A percentile compares a stretch with the other conserved stretches of the same genome.
Conservation (phyloP, 208 protist genomes). For the Trypanosoma congolense region DNA sequence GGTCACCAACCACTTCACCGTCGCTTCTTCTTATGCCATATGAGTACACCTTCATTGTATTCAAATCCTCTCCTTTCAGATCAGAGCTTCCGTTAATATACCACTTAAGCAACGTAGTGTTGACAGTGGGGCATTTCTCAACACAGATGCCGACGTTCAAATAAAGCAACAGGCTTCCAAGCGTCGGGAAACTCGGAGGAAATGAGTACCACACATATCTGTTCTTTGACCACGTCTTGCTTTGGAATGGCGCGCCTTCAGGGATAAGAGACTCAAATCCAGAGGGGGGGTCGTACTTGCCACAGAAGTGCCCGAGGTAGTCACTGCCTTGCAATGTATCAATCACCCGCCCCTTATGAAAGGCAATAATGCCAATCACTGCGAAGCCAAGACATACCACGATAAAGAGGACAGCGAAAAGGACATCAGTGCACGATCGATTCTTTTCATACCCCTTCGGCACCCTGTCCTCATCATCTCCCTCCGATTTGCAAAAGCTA, state of each 20-base stretch:
- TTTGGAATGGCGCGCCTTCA: slow-evolving; percentile 17
- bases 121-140: slow-evolving; percentile 13
- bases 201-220: slow-evolving; percentile 25
- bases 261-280: slow-evolving; percentile 11
- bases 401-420: slow-evolving; percentile 40
- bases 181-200: not conserved
- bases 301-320: slow-evolving; percentile 39
- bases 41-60: slow-evolving; percentile 20
- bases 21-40: slow-evolving; percentile 12
- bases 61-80: not conserved
- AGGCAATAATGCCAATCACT: slow-evolving; percentile 27
- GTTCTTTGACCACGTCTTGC: slow-evolving; percentile 22
- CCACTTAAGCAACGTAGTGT: not conserved
- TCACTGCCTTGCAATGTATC: slow-evolving; percentile 25
- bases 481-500: not conserved
- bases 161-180: not conserved
- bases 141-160: slow-evolving; percentile 26
- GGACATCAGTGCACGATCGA: slow-evolving; percentile 31
- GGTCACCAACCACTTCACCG: not conserved
- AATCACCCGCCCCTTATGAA: slow-evolving; percentile 30
- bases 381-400: slow-evolving; percentile 29
- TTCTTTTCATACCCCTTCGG: slow-evolving; percentile 20
- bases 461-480: slow-evolving; percentile 2
- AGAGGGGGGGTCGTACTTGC: slow-evolving; percentile 5
- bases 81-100: slow-evolving; percentile 6